Conservation (phyloP, 1,284 basidiomycete species). For the Rhodotorula sp. region DNA sequence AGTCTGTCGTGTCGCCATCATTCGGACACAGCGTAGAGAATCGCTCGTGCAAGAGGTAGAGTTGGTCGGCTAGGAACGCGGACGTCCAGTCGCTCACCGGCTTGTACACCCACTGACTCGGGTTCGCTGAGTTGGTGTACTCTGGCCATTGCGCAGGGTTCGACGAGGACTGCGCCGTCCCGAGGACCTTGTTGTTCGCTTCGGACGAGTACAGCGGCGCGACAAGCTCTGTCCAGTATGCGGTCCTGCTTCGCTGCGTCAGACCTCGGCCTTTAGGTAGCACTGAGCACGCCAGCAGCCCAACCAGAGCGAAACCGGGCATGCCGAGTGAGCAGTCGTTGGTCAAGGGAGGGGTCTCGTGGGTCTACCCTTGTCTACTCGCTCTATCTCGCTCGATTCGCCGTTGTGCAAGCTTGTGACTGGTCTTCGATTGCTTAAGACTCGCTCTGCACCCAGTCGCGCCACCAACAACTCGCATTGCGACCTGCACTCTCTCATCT, state of each 20-base stretch:
- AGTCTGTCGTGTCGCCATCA: constrained; percentile 50
- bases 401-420: too few species aligned
- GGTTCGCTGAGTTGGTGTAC: constrained; percentile 56
- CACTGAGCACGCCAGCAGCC: too few species aligned
- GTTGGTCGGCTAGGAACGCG: constrained; percentile 64
- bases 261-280: too few species aligned
- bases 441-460: not conserved
- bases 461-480: not conserved
- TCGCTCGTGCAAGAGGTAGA: constrained; percentile 61
- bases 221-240: too few species aligned
- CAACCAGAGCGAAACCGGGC: too few species aligned
- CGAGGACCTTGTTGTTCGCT: not conserved
- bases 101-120: constrained; percentile 56
- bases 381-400: not conserved
- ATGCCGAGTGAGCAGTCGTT: too few species aligned
- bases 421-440: not conserved
- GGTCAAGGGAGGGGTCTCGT: too few species aligned
- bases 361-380: too few species aligned
- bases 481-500: not conserved
- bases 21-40: constrained; percentile 54
- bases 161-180: not conserved
- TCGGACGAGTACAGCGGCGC: not conserved
- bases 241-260: too few species aligned
- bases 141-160: constrained; percentile 60
- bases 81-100: constrained; percentile 63